Base-by-base conservation (phyloP, 768 basidiomycete genomes). In the Naematelia aurantialba region DNA sequence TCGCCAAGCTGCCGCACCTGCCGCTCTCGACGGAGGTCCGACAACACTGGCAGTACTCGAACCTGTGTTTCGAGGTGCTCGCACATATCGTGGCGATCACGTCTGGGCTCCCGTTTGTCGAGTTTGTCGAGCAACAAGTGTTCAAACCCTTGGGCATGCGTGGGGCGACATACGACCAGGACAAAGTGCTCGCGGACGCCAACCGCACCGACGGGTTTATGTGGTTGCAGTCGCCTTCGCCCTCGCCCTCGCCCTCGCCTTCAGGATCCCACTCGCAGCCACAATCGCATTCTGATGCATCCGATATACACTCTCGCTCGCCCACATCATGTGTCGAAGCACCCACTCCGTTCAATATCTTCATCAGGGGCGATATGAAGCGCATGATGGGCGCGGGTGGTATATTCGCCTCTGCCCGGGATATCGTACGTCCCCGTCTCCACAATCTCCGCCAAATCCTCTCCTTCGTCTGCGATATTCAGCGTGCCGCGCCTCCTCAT, bases 1-100 rank as follows among this genome's bases (percentile, higher is more conserved):
- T 39, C 42, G 17, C 34, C 5, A 51, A 51, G 4, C 26, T 75
- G 26, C 49, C 54, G 19, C 30, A 75, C 46, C 58, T 73, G 1
- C 56, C 60, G 5, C 69, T 70, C 3, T 75, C 75, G 0, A 52
- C 67, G 10, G 63, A 67, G 42, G 49, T 75, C 22, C 65, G 73
- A 0, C 45, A 66, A 48, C 12, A 39, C 12, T 66, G 50, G 58
- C 74, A 74, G 47, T 77, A 77, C 68, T 65, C 64, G 52, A 77
- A 77, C 52, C 34, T 61, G 10, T 58, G 58, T 30, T 75, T 67
- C 54, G 48, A 59, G 0, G 42, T 59, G 17, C 31, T 70, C 1
- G 60, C 65, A 3, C 34, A 66, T 19, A 55, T 77, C 5, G 56
- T 72, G 11, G 24, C 59, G 29, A 49, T 34, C 12, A 51, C 70